Conservation (phyloP, 2,329 filamentous ascomycete genomes). For the Verticillium alfalfae region DNA sequence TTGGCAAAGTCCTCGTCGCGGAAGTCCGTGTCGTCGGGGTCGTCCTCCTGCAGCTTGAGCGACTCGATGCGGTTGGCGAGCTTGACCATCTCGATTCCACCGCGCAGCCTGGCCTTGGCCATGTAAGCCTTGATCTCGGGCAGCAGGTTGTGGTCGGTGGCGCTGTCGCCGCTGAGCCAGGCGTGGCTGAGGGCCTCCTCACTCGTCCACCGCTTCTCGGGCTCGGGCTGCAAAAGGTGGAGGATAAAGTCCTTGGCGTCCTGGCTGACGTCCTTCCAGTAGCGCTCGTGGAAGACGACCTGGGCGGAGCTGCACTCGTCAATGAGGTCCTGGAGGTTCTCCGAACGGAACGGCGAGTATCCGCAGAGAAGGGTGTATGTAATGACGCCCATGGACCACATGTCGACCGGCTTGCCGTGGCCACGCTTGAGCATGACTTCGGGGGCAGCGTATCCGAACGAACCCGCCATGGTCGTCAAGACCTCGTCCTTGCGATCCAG, state of each 20-base stretch:
- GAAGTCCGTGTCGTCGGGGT: conserved; percentile 68
- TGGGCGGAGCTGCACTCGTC: conserved; percentile 82
- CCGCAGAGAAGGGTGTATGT: conserved; percentile 97
- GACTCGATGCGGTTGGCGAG: conserved; percentile 91
- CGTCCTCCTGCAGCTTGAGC: conserved; percentile 89
- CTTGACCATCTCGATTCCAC: conserved; percentile 94
- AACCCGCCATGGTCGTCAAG: conserved; percentile 96
- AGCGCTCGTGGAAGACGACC: conserved; percentile 93
- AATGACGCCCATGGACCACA: conserved; percentile 99
- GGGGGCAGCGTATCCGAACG: conserved; percentile 94
- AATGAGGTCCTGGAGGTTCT: conserved; percentile 87
- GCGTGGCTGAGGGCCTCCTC: conserved; percentile 73
- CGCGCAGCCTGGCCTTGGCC: conserved; percentile 82
- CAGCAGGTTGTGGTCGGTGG: conserved; percentile 92
- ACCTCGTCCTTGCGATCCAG: conserved; percentile 86
- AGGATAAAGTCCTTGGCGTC: conserved; percentile 95
- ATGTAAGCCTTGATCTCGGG: conserved; percentile 95
- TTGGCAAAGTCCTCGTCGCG: conserved; percentile 56
- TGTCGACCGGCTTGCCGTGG: conserved; percentile 96
- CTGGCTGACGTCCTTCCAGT: conserved; percentile 95
- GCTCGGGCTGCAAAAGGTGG: conserved; percentile 70
- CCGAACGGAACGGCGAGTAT: conserved; percentile 95
- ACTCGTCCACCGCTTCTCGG: conserved; percentile 71
- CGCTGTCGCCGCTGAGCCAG: conserved; percentile 88
- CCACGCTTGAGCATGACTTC: conserved; percentile 98